Conservation (phyloP, 768 basidiomycete genomes). For the Calocybe indica region DNA sequence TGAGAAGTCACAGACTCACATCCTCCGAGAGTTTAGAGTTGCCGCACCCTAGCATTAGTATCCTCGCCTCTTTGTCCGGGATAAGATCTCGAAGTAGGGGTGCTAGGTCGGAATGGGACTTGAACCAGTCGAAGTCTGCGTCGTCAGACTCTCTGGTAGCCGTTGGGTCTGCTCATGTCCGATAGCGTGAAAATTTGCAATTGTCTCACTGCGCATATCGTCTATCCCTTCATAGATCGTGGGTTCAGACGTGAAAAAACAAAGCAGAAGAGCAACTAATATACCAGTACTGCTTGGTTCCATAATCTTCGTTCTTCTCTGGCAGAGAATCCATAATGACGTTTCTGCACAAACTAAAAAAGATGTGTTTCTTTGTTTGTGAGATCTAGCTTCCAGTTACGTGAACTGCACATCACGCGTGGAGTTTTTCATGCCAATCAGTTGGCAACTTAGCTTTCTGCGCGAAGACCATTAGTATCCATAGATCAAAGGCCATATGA, state of each 20-base stretch:
- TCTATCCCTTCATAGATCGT: constrained; percentile 45
- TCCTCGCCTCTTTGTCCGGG: constrained; percentile 51
- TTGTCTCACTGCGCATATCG: constrained; percentile 54
- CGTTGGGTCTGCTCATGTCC: neutral
- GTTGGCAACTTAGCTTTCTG: too few relatives aligned
- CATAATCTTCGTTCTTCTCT: constrained; percentile 62
- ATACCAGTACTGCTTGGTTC: constrained; percentile 66
- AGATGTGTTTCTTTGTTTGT: neutral
- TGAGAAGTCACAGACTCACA: constrained; percentile 29
- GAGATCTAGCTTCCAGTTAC: too few relatives aligned
- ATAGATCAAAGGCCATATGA: constrained; percentile 1
- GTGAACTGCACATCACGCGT: too few relatives aligned
- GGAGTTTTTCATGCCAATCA: too few relatives aligned
- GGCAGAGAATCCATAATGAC: constrained; percentile 31
- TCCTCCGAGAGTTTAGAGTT: constrained; percentile 80
- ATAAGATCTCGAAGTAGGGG: constrained; percentile 54
- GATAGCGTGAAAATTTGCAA: neutral
- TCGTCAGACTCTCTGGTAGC: constrained; percentile 48
- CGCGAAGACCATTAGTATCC: too few relatives aligned
- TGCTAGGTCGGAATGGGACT: constrained; percentile 70
- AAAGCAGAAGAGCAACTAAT: constrained; percentile 7
- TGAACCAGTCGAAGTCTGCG: constrained; percentile 83
- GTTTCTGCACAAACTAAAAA: neutral
- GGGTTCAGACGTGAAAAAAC: neutral
- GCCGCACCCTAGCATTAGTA: constrained; percentile 82